phyloP scores from a whole-genome alignment of 768 basidiomycete genomes.

The Suillus alpinus region DNA sequence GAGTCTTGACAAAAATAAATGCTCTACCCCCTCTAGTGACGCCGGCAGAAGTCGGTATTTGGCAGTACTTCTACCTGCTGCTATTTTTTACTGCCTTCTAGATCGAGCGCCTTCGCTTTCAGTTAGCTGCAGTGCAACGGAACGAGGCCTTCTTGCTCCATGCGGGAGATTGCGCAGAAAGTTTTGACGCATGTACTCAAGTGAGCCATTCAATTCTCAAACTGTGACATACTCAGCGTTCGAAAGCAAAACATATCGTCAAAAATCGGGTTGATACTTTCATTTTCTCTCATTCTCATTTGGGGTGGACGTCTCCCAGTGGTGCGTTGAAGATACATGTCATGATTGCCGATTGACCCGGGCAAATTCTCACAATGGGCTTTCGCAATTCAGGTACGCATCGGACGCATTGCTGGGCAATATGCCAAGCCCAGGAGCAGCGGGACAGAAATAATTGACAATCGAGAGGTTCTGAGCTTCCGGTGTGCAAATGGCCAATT shows the following conservation, averaged over 20 bases:
- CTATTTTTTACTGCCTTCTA: slow-evolving; percentile 32
- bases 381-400: slow-evolving; percentile 51
- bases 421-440: slow-evolving; percentile 94
- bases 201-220: slow-evolving; percentile 39
- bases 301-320: slow-evolving; percentile 94
- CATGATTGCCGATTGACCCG: not conserved
- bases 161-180: slow-evolving; percentile 97
- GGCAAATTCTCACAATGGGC: slow-evolving; percentile 5
- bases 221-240: slow-evolving; percentile 13
- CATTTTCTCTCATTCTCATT: slow-evolving; percentile 92
- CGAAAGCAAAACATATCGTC: slow-evolving; percentile 79
- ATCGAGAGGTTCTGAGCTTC: slow-evolving; percentile 80
- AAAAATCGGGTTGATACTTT: slow-evolving; percentile 88
- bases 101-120: slow-evolving; percentile 83
- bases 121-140: slow-evolving; percentile 74
- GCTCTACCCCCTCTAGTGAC: slow-evolving; percentile 89
- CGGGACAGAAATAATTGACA: slow-evolving; percentile 72
- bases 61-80: slow-evolving; percentile 8
- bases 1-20: slow-evolving; percentile 75
- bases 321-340: slow-evolving; percentile 42
- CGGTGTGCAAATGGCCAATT: slow-evolving; percentile 43
- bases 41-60: slow-evolving; percentile 77
- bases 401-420: slow-evolving; percentile 93
- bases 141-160: slow-evolving; percentile 94
- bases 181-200: slow-evolving; percentile 87